Evolutionary conservation across 2,329 filamentous ascomycete species (phyloP).

Genomic region (Neofusicoccum sp.): DNA sequence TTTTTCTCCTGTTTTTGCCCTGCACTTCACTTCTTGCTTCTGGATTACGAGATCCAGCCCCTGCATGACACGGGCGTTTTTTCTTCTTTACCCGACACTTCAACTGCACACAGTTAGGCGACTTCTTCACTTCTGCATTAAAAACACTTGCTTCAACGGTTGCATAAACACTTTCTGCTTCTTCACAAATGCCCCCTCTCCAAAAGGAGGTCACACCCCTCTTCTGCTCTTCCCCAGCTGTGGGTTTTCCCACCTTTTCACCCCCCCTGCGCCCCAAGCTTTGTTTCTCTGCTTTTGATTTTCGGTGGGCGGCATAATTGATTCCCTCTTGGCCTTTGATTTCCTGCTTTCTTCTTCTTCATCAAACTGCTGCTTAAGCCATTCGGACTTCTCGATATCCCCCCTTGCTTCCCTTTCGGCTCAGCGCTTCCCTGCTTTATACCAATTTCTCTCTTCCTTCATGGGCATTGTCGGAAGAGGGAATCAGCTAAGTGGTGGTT

Average conservation of each 20-base stretch:
- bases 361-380: background rate
- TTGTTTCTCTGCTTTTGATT: background rate
- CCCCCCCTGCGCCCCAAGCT: background rate
- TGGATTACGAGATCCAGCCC: slow-evolving; percentile 5
- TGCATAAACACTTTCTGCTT: slow-evolving; percentile 7
- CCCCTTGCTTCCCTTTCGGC: no score
- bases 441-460: no score
- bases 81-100: background rate
- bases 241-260: background rate
- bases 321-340: background rate
- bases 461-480: no score
- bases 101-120: slow-evolving; percentile 9
- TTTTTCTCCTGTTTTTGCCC: no score
- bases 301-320: background rate
- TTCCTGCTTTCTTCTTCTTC: background rate
- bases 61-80: slow-evolving; percentile 2
- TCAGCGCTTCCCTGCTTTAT: no score
- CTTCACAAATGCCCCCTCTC: no score
- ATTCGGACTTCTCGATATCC: no score
- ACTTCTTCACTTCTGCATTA: background rate
- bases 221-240: background rate
- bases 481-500: no score
- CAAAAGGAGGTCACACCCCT: background rate
- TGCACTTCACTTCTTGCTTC: background rate
- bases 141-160: background rate